Evolutionary conservation across 1,139 yeast species (phyloP), one percentile per base, ranked within the genome.

Genomic region (Geotrichum europaeum): DNA sequence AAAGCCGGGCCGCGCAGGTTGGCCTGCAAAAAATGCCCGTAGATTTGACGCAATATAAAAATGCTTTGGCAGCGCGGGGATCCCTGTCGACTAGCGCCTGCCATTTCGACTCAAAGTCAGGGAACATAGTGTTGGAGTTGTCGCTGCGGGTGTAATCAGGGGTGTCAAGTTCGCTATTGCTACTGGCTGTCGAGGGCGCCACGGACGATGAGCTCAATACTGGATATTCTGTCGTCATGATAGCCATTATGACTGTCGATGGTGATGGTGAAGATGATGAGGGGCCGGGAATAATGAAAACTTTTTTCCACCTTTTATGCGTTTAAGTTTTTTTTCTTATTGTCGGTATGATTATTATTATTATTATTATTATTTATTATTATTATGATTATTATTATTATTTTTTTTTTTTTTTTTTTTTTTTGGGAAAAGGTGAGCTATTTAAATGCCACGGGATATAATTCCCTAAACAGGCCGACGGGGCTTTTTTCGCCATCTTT

Each of bases 21-120:
- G 70, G 70, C 25, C 70, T 68, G 49, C 70, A 68, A 62, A 60
- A 65, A 47, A 68, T 66, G 47, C 60, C 61, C 1, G 70, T 68
- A 13, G 70, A 61, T 34, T 60, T 62, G 34, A 68, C 70, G 28
- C 66, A 63, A 50, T 68, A 68, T 18, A 68, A 53, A 58, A 68
- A 68, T 15, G 60, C 63, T 18, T 68, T 67, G 15, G 67, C 70
- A 12, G 70, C 69, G 24, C 60, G 61, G n/a, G 67, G 67, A 51
- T 67, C 67, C 28, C 69, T 58, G 18, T 60, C 58, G 9, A 56
- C 58, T 10, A 67, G 61, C 7, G 70, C 69, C 51, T 60, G 61
- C 66, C 67, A 66, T 43, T 65, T 63, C n/a, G 59, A 52, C 28
- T 60, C 61, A 55, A 60, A 60, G 36, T 56, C 58, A 12, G 63